Conservation (phyloP, 2,329 filamentous ascomycete species). For the Colletotrichum navitas region DNA sequence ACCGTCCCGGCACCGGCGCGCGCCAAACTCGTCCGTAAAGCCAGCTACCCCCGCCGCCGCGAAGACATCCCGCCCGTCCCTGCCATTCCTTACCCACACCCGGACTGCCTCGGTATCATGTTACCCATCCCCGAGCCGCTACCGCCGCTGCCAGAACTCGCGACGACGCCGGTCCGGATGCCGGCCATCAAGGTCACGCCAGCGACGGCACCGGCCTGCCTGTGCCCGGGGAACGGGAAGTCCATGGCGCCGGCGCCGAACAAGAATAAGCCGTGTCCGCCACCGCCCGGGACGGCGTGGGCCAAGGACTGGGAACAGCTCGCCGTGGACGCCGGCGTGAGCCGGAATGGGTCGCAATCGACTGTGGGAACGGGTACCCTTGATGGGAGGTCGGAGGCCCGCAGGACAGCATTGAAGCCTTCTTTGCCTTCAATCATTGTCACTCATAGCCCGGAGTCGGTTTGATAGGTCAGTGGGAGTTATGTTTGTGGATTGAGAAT, state of each 20-base stretch:
- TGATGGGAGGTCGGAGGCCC: constrained; percentile 15
- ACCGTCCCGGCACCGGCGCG: constrained; percentile 31
- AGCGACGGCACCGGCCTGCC: constrained; percentile 31
- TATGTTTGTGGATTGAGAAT: background rate
- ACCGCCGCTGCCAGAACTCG: constrained; percentile 34
- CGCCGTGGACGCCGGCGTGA: constrained; percentile 39
- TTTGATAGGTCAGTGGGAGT: background rate
- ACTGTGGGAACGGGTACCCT: constrained; percentile 20
- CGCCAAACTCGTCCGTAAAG: constrained; percentile 34
- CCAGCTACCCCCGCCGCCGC: constrained; percentile 20
- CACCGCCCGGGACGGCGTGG: constrained; percentile 42
- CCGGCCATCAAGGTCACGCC: constrained; percentile 29
- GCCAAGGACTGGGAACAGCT: constrained; percentile 42
- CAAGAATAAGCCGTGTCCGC: constrained; percentile 35
- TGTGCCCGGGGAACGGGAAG: constrained; percentile 38
- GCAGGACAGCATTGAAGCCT: constrained; percentile 8
- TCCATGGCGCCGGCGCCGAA: background rate
- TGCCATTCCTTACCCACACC: constrained; percentile 30
- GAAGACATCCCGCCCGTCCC: constrained; percentile 26
- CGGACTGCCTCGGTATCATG: constrained; percentile 40
- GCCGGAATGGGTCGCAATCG: constrained; percentile 36
- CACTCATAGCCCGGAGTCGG: constrained; percentile 32
- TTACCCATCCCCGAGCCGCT: constrained; percentile 36
- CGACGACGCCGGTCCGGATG: constrained; percentile 1
- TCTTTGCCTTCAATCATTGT: constrained; percentile 41